Percentiles rank a stretch among this genome's conserved stretches.
Conservation (phyloP, 495 filamentous ascomycete species). For the Tuber brumale region DNA sequence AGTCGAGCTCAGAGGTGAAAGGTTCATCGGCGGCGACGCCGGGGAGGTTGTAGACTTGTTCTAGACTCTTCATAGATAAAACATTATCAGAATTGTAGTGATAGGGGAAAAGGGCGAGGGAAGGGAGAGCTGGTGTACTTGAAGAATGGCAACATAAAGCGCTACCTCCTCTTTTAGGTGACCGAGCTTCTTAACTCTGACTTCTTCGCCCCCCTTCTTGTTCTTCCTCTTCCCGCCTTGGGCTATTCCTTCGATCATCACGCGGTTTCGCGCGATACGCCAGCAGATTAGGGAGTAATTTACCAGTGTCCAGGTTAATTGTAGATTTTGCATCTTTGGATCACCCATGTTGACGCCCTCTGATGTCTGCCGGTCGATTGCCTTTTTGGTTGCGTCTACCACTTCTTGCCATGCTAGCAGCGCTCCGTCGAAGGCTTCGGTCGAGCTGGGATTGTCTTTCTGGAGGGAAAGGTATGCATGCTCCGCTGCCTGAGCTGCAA, state of each 20-base stretch:
- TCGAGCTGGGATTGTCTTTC: slow-evolving; percentile 47
- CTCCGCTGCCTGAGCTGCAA: slow-evolving; percentile 52
- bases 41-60: slow-evolving; percentile 80
- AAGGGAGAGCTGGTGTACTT: slow-evolving; percentile 38
- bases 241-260: slow-evolving; percentile 59
- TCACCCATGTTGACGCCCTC: slow-evolving; percentile 84
- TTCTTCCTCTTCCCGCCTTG: slow-evolving; percentile 54
- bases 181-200: slow-evolving; percentile 61
- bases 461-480: slow-evolving; percentile 45
- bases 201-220: slow-evolving; percentile 51
- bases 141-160: slow-evolving; percentile 85
- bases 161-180: slow-evolving; percentile 80
- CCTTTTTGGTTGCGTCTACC: slow-evolving; percentile 83
- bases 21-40: slow-evolving; percentile 80
- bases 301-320: slow-evolving; percentile 84
- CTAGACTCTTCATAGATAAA: slow-evolving; percentile 58
- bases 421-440: slow-evolving; percentile 84
- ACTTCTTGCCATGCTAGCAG: slow-evolving; percentile 89
- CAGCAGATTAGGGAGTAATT: slow-evolving; percentile 90
- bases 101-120: background rate
- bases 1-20: slow-evolving; percentile 68
- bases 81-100: slow-evolving; percentile 6
- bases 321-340: slow-evolving; percentile 80
- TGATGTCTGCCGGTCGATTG: slow-evolving; percentile 77
- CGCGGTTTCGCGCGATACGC: slow-evolving; percentile 87